phyloP scores from a whole-genome alignment of 2,329 filamentous ascomycete genomes.

The Cercospora zeae-maydis region DNA sequence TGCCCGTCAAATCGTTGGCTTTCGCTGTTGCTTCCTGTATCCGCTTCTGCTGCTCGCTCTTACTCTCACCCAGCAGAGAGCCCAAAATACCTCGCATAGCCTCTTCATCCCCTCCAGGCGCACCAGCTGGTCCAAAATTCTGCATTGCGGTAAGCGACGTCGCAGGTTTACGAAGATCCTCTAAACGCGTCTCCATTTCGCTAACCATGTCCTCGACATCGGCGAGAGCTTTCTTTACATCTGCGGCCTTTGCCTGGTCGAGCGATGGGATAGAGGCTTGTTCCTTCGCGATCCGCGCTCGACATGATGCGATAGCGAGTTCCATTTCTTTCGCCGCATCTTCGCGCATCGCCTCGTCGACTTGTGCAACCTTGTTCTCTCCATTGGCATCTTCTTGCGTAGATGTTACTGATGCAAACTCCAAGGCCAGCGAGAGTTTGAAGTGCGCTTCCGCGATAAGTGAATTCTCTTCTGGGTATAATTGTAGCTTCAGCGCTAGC shows the following conservation, averaged over 20 bases:
- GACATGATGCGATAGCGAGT: conserved; percentile 68
- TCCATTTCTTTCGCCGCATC: conserved; percentile 70
- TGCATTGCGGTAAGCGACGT: conserved; percentile 49
- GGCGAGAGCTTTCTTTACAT: conserved; percentile 59
- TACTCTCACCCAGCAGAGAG: conserved; percentile 59
- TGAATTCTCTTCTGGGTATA: conserved; percentile 77
- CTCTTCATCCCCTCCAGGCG: conserved; percentile 39
- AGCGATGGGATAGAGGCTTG: conserved; percentile 58
- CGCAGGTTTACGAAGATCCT: conserved; percentile 64
- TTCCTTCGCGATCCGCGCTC: conserved; percentile 66
- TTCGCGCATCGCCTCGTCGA: conserved; percentile 67
- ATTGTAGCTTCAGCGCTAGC: conserved; percentile 71
- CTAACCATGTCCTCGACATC: conserved; percentile 75
- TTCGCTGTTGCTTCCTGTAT: conserved; percentile 69
- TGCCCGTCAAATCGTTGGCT: conserved; percentile 69
- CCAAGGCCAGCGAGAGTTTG: conserved; percentile 90
- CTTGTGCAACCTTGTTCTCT: conserved; percentile 39
- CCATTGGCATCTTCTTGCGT: conserved; percentile 48
- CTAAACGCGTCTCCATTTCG: conserved; percentile 74
- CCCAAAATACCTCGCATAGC: conserved; percentile 61
- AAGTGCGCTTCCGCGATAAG: conserved; percentile 92
- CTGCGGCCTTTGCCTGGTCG: conserved; percentile 58
- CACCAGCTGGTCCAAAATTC: conserved; percentile 49
- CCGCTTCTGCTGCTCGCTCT: conserved; percentile 58
- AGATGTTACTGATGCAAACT: conserved; percentile 76